A percentile compares a stretch with the other conserved stretches of the same genome.
Evolutionary conservation across 75 land plant species (phyloP).

Genomic region (Chamaecyparis obtusa): DNA sequence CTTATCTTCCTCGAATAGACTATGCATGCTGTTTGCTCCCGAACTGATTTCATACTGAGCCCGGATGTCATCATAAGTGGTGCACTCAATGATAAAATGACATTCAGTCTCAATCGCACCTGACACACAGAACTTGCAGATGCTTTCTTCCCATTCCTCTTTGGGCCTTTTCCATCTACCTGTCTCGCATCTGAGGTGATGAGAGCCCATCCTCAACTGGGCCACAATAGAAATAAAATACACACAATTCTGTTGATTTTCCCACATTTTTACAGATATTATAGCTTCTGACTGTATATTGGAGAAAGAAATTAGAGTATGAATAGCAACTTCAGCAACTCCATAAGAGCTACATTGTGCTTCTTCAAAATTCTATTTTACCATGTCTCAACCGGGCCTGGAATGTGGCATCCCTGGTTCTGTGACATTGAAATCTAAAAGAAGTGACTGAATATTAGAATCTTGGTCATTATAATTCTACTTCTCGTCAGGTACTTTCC

Average conservation of each 20-base stretch:
- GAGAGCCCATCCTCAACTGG: too few species aligned
- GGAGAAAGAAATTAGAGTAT: neutral
- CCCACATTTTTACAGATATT: neutral
- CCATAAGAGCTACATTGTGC: neutral
- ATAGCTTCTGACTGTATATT: neutral
- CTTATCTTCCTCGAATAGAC: too few species aligned
- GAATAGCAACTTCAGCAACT: neutral
- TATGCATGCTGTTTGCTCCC: too few species aligned
- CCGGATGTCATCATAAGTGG: too few species aligned
- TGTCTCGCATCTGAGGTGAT: too few species aligned
- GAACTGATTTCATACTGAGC: too few species aligned
- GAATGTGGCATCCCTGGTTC: too few species aligned
- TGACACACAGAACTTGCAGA: too few species aligned
- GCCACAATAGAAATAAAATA: neutral
- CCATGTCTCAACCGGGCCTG: neutral
- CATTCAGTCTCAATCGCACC: too few species aligned
- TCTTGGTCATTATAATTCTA: neutral
- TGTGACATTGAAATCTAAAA: neutral
- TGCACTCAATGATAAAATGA: too few species aligned
- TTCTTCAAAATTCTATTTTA: neutral
- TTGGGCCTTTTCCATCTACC: too few species aligned
- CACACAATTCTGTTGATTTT: neutral
- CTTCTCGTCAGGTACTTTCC: neutral
- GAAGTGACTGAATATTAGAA: neutral
- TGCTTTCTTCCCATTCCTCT: too few species aligned